Percentiles rank a stretch among this genome's conserved stretches.
Conservation (phyloP, 352 stramenopile genomes). For the Peronospora farinosa region DNA sequence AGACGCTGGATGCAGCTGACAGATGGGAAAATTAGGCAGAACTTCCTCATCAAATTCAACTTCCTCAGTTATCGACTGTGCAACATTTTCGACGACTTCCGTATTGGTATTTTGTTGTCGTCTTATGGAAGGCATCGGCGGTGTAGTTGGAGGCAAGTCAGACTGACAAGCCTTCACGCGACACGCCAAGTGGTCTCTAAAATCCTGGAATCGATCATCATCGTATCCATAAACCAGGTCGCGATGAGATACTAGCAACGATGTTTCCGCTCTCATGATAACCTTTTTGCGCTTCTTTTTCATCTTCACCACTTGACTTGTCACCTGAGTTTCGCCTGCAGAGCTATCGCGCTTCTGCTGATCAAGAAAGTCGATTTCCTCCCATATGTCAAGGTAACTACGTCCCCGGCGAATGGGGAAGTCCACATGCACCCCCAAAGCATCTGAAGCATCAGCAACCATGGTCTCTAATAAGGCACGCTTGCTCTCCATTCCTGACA, state of each 20-base stretch:
- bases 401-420: conserved; percentile 44
- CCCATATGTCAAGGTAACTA: conserved; percentile 71
- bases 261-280: conserved; percentile 7
- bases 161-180: conserved; percentile 20
- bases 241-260: conserved; percentile 35
- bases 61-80: conserved; percentile 15
- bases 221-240: conserved; percentile 76
- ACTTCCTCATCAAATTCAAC: conserved; percentile 29
- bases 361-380: conserved; percentile 61
- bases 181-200: conserved; percentile 36
- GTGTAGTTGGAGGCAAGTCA: conserved; percentile 8
- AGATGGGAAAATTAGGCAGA: conserved; percentile 31
- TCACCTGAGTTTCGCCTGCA: conserved; percentile 17
- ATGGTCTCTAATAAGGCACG: conserved; percentile 41
- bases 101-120: conserved; percentile 12
- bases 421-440: conserved; percentile 20
- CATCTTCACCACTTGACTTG: conserved; percentile 20
- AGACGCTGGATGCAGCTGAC: conserved; percentile 51
- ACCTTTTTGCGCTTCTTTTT: conserved; percentile 29
- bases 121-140: conserved; percentile 12
- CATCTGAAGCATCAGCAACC: conserved; percentile 35
- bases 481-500: conserved; percentile 22
- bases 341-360: conserved; percentile 30
- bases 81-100: conserved; percentile 13
- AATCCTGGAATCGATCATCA: conserved; percentile 60